Evolutionary conservation across 176 grass and related monocot species (phyloP), one percentile per base, ranked within the genome.

Genomic region (Bonia amplexicaulis): DNA sequence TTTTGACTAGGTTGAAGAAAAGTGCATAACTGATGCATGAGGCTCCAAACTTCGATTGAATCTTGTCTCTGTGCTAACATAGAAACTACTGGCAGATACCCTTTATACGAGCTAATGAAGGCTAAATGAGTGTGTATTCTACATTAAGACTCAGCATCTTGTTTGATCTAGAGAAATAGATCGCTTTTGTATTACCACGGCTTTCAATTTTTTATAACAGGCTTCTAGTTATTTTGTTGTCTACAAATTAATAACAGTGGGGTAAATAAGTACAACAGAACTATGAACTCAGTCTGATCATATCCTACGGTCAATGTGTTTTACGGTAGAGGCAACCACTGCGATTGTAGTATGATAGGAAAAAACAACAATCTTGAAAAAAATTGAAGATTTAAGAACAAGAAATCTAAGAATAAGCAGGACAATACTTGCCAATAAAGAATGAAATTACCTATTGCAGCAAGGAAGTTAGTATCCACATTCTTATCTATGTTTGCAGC

Each of bases 381-480:
- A 33, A 33, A 39, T 42, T 69, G 29, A 73, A 66, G 65, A 90
- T 68, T 25, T 49, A 19, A 7, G 37, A 58, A 79, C 33, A 42
- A 8, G 2, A 8, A 42, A 42, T 33, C 0, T 33, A 33, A 33
- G 31, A 33, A 33, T 33, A 82, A 59, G 6, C 2, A 23, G 25
- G 41, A 66, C 7, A 79, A 66, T 39, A 51, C 12, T 84, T 73
- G 3, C 59, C 25, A 26, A 79, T 46, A 65, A 54, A 46, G 72
- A 57, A 75, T 86, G 59, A 48, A 65, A 61, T 89, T 86, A 92
- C 87, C 79, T 89, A 16, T 73, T 76, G 52, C 86, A 83, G 35
- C 19, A 55, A 53, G 52, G 77, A 89, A 80, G 64, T 53, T 68
- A 69, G 61, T 41, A 77, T 79, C 61, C 68, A 69, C 51, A 49